Base-by-base conservation (phyloP, 805 yeast genomes). In the Soucietia sequanensis region DNA sequence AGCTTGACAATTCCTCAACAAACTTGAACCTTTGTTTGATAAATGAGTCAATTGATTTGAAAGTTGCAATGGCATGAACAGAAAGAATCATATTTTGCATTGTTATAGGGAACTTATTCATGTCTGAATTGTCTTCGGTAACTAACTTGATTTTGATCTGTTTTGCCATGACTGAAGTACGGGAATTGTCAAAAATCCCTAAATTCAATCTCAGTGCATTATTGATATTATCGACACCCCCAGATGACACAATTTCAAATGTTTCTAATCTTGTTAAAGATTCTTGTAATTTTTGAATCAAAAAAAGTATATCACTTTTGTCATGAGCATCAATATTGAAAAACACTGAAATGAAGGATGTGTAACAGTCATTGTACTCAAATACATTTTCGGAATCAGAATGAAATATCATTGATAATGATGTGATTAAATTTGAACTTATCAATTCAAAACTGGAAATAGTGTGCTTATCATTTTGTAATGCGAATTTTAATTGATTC, bases 361-460 rank as follows among this genome's bases (percentile, higher is more conserved):
- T 49, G 42, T 64, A 57, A 24, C 77, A 65, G 11, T 50, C 50
- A n/a, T 63, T 50, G 14, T 54, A 59, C 18, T 53, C 56, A 11
- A 41, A 42, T 12, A 13, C 16, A 1, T 56, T 55, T 7, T 48
- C 50, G 1, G 15, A 20, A 7, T 54, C 51, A 2, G 43, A 33
- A 1, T 44, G 43, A 30, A 78, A 73, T 2, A 68, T 35, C 1
- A 37, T 16, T 3, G 65, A 46, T 19, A 83, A 52, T 33, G 66
- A 47, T 5, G 66, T 64, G 6, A 83, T 68, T 5, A 85, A 54
- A 0, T 89, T 89, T 2, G 89, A 83, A 2, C 83, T 72, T 5
- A 80, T 68, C 22, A 89, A 62, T 52, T 88, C 95, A 60, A 80
- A 86, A 39, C 90, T 81, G 0, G 95, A 85, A 4, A 84, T 62